Evolutionary conservation across 306 rosid genomes (phyloP), one percentile per base, ranked within the genome.

Genomic region (Sicyos baderoa): DNA sequence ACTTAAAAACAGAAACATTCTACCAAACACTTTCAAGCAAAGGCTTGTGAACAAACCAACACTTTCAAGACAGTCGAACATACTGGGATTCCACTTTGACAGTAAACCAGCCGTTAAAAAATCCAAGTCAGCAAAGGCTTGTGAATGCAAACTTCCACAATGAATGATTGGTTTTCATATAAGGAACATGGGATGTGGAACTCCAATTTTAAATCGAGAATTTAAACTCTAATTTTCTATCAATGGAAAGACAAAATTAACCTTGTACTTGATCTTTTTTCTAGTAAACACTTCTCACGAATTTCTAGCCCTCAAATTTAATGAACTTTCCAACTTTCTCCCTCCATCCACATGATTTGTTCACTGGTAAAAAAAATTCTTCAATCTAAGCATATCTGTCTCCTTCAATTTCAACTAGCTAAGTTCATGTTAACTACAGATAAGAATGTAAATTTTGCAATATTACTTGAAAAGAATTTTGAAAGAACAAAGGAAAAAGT

Each of bases 401-500:
- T 35, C 70, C 35, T 64, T 64, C 70, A 42, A 42, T 6, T 35
- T 62, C 37, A 44, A 64, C 52, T 62, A 62, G 69, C 29, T 0
- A 18, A 40, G 29, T 62, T 62, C 69, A 62, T 10, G 29, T 62
- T 40, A 40, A 19, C 68, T 10, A 62, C 9, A 62, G 25, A 62
- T 17, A 16, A 37, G n/a, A n/a, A 11, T 5, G 50, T 17, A 62
- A 61, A 17, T 4, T 8, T 37, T 40, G 42, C 53, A 63, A 47
- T 10, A 35, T 18, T 37, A 37, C 16, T 37, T 9, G 4, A 62
- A n/a, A 62, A 62, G 9, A 37, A 35, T 19, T 60, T 16, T 12
- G n/a, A 60, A 57, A 60, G 3, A 32, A 45, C 21, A 60, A 59
- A 29, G 2, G 22, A 22, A 59, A 37, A 59, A 59, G 66, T 25